phyloP scores from a whole-genome alignment of 2,329 filamentous ascomycete species.

The Cladosporium halotolerans region DNA sequence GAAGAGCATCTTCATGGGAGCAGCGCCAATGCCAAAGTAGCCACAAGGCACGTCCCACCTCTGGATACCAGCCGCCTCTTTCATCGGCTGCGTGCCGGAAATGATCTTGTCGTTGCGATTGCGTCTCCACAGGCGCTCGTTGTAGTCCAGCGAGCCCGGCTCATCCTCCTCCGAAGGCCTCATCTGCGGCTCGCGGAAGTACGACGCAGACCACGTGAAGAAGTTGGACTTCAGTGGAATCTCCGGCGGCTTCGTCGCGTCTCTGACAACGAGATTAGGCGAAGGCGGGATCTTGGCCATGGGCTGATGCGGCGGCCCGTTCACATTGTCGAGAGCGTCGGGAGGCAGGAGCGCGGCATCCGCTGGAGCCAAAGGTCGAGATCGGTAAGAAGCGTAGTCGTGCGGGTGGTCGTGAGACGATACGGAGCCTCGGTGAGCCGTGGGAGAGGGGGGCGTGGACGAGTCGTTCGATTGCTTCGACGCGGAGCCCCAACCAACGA shows the following conservation, averaged over 20 bases:
- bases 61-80: constrained; percentile 76
- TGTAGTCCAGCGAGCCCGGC: constrained; percentile 92
- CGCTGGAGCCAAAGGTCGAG: constrained; percentile 35
- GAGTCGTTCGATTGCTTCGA: constrained; percentile 21
- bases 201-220: constrained; percentile 90
- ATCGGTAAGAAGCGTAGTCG: constrained; percentile 29
- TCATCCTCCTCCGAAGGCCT: constrained; percentile 92
- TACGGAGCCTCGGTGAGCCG: constrained; percentile 21
- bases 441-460: constrained; percentile 22
- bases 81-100: constrained; percentile 85
- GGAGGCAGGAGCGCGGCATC: constrained; percentile 49
- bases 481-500: constrained; percentile 40
- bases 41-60: constrained; percentile 80
- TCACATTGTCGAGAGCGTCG: constrained; percentile 60
- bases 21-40: constrained; percentile 81
- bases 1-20: constrained; percentile 88
- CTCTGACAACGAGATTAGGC: constrained; percentile 62
- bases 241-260: constrained; percentile 51
- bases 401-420: constrained; percentile 12
- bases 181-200: constrained; percentile 98
- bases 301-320: constrained; percentile 54
- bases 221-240: constrained; percentile 79
- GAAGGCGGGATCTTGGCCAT: constrained; percentile 73
- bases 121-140: constrained; percentile 85
- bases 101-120: constrained; percentile 91